Evolutionary conservation across 225 moss, liverwort and hornwort genomes (phyloP), one percentile per base, ranked within the genome.

Genomic region (Polytrichum formosum): DNA sequence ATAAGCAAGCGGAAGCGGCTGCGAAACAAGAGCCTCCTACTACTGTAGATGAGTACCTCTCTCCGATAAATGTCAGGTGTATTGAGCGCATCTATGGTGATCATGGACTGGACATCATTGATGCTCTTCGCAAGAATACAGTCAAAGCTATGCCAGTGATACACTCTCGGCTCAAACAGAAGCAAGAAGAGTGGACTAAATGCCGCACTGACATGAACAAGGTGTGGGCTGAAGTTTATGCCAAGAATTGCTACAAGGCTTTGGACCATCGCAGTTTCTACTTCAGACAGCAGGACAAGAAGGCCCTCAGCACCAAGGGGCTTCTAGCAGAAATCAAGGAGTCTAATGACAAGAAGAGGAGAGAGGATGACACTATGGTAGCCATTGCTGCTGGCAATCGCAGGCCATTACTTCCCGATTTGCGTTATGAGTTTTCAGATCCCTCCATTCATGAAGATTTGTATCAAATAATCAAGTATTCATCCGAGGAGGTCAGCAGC

Each of bases 241-340:
- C 88, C 9, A 97, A 94, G 79, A 97, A 97, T 72, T 90, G 85
- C 30, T 90, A 94, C 53, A 97, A 97, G 82, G 94, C 97, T 22
- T 72, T 97, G 69, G 97, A 97, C 74, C 97, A 97, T 81, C 90
- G 91, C 65, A 97, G 97, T 77, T 97, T 97, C 79, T 87, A 94
- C 81, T 97, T 97, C 69, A 91, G 82, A 64, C 92, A 94, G 85
- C 97, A 97, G 73, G 94, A 97, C 83, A 94, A 94, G 86, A 94
- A 94, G 82, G 77, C 87, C 23, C 73, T 97, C 46, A 94, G 94
- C 76, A 85, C 92, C 20, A 97, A 94, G 82, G 82, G 83, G 35
- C 73, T 94, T 72, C 81, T 97, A 29, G 81, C 85, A 26, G 92
- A 97, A 66, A 90, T 97, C 70, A 97, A 90, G 82, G 97, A 97